phyloP scores from a whole-genome alignment of 768 basidiomycete species.

The Auriculariales sp. region DNA sequence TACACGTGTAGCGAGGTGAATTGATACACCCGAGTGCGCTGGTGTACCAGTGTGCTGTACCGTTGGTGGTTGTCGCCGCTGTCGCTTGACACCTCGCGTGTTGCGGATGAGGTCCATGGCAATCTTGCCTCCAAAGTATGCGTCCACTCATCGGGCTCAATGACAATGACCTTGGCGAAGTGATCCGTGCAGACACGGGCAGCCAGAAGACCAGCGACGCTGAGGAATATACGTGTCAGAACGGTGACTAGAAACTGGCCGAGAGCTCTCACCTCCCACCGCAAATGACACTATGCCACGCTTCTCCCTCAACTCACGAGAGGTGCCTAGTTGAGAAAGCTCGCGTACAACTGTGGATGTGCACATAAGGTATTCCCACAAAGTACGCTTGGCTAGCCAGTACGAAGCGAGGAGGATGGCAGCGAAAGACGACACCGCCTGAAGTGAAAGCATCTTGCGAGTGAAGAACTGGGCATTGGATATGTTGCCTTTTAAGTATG shows the following conservation, averaged over 20 bases:
- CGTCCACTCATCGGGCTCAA: constrained; percentile 16
- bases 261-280: constrained; percentile 5
- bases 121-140: constrained; percentile 3
- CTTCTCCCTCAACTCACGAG: constrained; percentile 8
- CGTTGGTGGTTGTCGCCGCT: not conserved
- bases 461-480: too few relatives aligned
- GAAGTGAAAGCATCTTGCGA: too few relatives aligned
- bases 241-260: not conserved
- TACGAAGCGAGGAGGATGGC: too few relatives aligned
- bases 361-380: not conserved
- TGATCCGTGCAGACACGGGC: constrained; percentile 16
- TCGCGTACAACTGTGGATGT: not conserved
- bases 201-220: constrained; percentile 14
- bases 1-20: constrained; percentile 13
- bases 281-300: not conserved
- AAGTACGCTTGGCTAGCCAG: not conserved
- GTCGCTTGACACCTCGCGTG: not conserved
- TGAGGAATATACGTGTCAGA: constrained; percentile 1
- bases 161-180: constrained; percentile 15
- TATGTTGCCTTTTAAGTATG: too few relatives aligned
- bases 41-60: too few relatives aligned
- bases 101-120: not conserved
- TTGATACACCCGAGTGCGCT: too few relatives aligned
- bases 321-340: not conserved
- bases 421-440: too few relatives aligned